Conservation (phyloP, 2,329 filamentous ascomycete species). For the Aspergillus awamori region DNA sequence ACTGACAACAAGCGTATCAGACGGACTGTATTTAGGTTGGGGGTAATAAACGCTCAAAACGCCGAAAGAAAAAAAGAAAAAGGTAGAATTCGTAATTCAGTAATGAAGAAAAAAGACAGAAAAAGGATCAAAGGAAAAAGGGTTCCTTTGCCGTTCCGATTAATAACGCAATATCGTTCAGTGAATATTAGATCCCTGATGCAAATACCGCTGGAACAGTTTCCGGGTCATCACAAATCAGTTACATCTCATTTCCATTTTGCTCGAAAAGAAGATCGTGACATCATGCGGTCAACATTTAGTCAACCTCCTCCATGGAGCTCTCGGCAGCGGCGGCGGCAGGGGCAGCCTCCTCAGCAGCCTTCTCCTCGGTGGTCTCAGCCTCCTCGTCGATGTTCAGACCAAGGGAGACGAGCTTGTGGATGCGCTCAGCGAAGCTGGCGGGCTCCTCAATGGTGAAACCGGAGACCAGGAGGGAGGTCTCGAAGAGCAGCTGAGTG, state of each 20-base stretch:
- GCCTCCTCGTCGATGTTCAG: conserved; percentile 96
- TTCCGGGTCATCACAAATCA: conserved; percentile 11
- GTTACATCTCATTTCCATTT: conserved; percentile 22
- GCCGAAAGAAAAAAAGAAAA: conserved; percentile 13
- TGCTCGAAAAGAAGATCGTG: conserved; percentile 10
- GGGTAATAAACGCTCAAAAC: conserved; percentile 28
- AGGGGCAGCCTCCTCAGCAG: conserved; percentile 60
- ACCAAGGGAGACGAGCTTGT: conserved; percentile 98
- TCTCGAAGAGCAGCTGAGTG: conserved; percentile 97
- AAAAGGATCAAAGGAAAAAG: conserved; percentile 14
- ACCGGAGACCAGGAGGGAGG: conserved; percentile 94
- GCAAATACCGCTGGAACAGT: conserved; percentile 20
- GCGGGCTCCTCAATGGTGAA: conserved; percentile 99
- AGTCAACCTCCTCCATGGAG: conserved; percentile 99
- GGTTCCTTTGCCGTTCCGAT: conserved; percentile 17
- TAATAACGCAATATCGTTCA: conserved; percentile 21
- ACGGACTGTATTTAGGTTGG: conserved; percentile 20
- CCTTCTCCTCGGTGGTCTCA: conserved; percentile 64
- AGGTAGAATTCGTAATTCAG: conserved; percentile 21
- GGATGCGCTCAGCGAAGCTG: conserved; percentile 96
- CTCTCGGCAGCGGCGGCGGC: conserved; percentile 75
- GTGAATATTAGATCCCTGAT: conserved; percentile 10
- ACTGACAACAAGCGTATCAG: conserved; percentile 13
- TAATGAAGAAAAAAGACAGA: conserved; percentile 8
- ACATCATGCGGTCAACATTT: conserved; percentile 45